Base-by-base conservation (phyloP, 2,329 filamentous ascomycete species). In the Pseudogymnoascus sp. region DNA sequence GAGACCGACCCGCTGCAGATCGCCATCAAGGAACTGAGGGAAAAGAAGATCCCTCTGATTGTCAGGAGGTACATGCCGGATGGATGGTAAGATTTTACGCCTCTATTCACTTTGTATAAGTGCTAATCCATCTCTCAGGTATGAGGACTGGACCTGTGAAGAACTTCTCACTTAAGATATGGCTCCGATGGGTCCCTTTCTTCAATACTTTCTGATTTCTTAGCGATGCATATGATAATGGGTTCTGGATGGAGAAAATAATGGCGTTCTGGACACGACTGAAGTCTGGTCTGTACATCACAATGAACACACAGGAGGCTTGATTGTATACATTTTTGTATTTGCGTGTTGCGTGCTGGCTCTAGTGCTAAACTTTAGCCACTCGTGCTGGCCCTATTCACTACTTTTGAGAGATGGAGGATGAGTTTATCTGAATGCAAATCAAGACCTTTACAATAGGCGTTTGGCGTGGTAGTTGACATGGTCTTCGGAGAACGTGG, bases 61-160 rank as follows among this genome's bases (percentile, higher is more conserved):
- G 90, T 99, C 66, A 85, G 94, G 74, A 85, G 94, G 72, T 99
- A 97, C 77, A 83, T 99, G 73, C 94, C 94, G 20, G 94, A 99
- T 77, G 94, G 94, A 79, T 96, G 85, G 90, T 95, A 81, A 80
- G 90, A 83, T 33, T 35, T 58, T 25, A 22, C 58, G 2, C 35
- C 35, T 50, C 18, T 15, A 9, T 30, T 14, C 28, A 18, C n/a
- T 35, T 12, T 59, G 43, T 57, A 9, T 2, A 18, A n/a, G 18
- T 57, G 6, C 14, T 60, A 18, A 47, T 41, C 11, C 14, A 6
- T 36, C 58, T 30, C 28, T 36, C 35, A 72, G 70, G 64, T 97
- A 97, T 76, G 94, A 99, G 82, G 94, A 99, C 75, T 99, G 94
- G 94, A 96, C 92, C 36, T 97, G 92, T 77, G 94, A 97, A 77